A percentile compares a stretch with the other conserved stretches of the same genome.
Evolutionary conservation across 2,329 filamentous ascomycete genomes (phyloP).

Genomic region (Verticillium albo-atrum): DNA sequence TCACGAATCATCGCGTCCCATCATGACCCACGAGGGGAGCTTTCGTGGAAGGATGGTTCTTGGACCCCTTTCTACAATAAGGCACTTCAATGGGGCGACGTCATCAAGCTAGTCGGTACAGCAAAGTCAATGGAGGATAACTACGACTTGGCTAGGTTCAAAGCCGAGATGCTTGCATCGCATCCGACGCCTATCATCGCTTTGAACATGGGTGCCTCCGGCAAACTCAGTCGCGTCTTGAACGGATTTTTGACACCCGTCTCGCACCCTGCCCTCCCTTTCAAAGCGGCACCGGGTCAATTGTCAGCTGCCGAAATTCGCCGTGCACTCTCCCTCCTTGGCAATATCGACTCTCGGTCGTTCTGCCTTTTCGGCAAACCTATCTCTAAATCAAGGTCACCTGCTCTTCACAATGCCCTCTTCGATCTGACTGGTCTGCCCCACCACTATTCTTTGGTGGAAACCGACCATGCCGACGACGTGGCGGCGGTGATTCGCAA

Average conservation of each 20-base stretch:
- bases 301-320: conserved; percentile 87
- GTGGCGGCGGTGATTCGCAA: conserved; percentile 63
- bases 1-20: conserved; percentile 92
- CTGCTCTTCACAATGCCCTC: conserved; percentile 82
- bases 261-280: conserved; percentile 81
- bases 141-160: conserved; percentile 78
- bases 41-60: conserved; percentile 89
- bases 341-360: conserved; percentile 67
- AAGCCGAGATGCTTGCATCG: conserved; percentile 64
- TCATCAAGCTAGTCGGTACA: conserved; percentile 89
- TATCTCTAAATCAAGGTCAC: conserved; percentile 76
- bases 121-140: conserved; percentile 79
- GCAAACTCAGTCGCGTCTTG: conserved; percentile 84
- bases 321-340: conserved; percentile 70
- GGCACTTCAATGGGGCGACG: conserved; percentile 82
- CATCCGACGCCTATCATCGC: conserved; percentile 84
- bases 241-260: conserved; percentile 95
- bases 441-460: conserved; percentile 71
- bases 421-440: conserved; percentile 76
- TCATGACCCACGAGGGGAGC: conserved; percentile 73
- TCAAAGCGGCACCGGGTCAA: conserved; percentile 91
- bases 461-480: conserved; percentile 63
- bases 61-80: conserved; percentile 90
- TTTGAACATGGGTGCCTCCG: conserved; percentile 88
- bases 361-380: conserved; percentile 90